These are phyloP conservation scores for Phytopythium ostracodes DNA, from an alignment of 352 stramenopile species.

Conservation along the genomic window DNA sequence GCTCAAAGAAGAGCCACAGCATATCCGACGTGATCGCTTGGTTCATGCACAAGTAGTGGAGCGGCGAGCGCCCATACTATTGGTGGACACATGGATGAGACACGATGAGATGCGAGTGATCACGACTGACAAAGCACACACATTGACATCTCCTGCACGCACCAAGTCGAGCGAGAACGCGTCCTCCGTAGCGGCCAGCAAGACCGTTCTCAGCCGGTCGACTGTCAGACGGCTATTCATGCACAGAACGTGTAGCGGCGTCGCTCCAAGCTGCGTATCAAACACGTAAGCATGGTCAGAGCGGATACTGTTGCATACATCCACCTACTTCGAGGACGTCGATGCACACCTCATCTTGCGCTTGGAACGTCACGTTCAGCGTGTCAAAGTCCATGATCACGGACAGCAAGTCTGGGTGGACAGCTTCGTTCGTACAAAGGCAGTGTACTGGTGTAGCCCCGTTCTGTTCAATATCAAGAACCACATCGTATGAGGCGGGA, in stretches of 20 bases:
- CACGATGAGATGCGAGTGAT: not conserved
- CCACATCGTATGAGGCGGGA: not conserved
- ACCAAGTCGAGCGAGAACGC: conserved; percentile 49
- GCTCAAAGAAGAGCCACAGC: conserved; percentile 72
- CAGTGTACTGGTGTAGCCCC: conserved; percentile 40
- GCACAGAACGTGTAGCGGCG: conserved; percentile 58
- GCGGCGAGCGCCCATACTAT: conserved; percentile 49
- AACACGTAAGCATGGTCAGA: not conserved
- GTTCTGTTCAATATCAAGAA: conserved; percentile 20
- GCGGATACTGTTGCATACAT: no score
- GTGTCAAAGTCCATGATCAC: conserved; percentile 39
- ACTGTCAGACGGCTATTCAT: conserved; percentile 48
- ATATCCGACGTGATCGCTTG: conserved; percentile 43
- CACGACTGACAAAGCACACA: no score
- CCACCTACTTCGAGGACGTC: not conserved
- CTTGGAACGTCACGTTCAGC: conserved; percentile 13
- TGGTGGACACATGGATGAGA: no score
- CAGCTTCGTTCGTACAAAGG: conserved; percentile 43
- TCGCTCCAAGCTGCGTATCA: conserved; percentile 43
- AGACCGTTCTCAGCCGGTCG: conserved; percentile 28
- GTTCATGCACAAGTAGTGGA: conserved; percentile 77
- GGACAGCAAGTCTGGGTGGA: conserved; percentile 32
- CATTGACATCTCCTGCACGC: not conserved
- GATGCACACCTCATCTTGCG: conserved; percentile 13
- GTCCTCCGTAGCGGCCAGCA: conserved; percentile 39